Evolutionary conservation across 345 rosid genomes (phyloP).

Genomic region (Camelina hispida): DNA sequence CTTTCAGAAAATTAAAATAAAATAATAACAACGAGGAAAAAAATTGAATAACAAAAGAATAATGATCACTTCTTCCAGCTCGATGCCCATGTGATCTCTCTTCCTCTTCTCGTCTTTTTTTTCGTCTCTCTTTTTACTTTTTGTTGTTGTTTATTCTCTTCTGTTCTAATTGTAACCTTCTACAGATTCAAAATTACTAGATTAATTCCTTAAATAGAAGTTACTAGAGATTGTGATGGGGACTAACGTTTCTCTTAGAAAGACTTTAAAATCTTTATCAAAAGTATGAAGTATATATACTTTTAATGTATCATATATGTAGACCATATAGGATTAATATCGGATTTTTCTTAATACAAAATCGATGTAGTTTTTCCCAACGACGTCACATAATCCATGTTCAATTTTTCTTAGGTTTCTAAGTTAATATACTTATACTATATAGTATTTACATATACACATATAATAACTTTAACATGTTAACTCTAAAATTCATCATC

Average conservation of each 20-base stretch:
- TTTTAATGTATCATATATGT: background rate
- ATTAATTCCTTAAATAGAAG: background rate
- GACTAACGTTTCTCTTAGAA: slow-evolving; percentile 20
- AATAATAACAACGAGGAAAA: background rate
- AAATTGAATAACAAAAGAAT: slow-evolving; percentile 32
- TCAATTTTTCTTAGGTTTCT: background rate
- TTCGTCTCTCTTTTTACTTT: background rate
- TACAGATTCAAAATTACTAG: slow-evolving; percentile 22
- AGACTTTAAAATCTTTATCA: background rate
- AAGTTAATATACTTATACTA: background rate
- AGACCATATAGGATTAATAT: background rate
- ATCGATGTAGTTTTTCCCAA: background rate
- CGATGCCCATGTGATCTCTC: slow-evolving; percentile 46
- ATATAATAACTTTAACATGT: background rate
- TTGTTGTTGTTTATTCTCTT: slow-evolving; percentile 18
- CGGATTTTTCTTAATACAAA: background rate
- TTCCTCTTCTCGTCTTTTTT: slow-evolving; percentile 25
- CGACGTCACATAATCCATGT: background rate
- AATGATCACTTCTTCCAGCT: slow-evolving; percentile 45
- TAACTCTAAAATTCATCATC: too few species aligned
- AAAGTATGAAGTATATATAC: background rate
- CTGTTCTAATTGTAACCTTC: slow-evolving; percentile 2
- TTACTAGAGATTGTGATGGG: background rate
- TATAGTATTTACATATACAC: background rate
- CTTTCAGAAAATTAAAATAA: slow-evolving; percentile 22